Percentiles rank a stretch among this genome's conserved stretches.
Evolutionary conservation across 495 filamentous ascomycete genomes (phyloP).

Genomic region (Arthonia radiata): DNA sequence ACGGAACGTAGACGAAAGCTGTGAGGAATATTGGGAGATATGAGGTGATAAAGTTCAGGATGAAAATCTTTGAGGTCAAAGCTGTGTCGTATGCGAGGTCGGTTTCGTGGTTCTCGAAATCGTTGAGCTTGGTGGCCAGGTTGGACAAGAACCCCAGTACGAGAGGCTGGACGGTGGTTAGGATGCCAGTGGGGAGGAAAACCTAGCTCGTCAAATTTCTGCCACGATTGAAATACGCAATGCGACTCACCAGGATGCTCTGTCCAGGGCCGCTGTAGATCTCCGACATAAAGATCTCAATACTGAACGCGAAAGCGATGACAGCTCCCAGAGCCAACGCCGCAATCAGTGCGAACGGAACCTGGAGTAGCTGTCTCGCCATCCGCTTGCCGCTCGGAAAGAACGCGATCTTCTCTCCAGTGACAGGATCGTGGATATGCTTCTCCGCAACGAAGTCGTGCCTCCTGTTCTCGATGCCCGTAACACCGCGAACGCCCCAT

Average conservation of each 20-base stretch:
- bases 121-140: constrained; percentile 55
- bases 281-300: constrained; percentile 90
- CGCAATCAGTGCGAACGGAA: constrained; percentile 67
- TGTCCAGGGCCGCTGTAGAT: constrained; percentile 85
- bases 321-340: constrained; percentile 45
- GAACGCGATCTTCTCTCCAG: constrained; percentile 54
- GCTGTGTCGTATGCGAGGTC: constrained; percentile 51
- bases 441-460: constrained; percentile 58
- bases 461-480: constrained; percentile 50
- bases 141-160: constrained; percentile 50
- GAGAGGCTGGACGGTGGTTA: constrained; percentile 59
- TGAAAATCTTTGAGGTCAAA: constrained; percentile 72
- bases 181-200: constrained; percentile 67
- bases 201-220: no score
- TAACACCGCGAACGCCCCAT: constrained; percentile 80
- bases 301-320: constrained; percentile 70
- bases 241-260: constrained; percentile 39
- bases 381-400: constrained; percentile 62
- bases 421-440: constrained; percentile 51
- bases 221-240: no score
- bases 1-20: constrained; percentile 91
- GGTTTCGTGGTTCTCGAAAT: constrained; percentile 84
- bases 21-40: constrained; percentile 83
- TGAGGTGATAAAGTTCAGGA: constrained; percentile 93
- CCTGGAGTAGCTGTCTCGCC: constrained; percentile 52